Conservation (phyloP, 352 stramenopile genomes). For the Phytopythium aichiense region DNA sequence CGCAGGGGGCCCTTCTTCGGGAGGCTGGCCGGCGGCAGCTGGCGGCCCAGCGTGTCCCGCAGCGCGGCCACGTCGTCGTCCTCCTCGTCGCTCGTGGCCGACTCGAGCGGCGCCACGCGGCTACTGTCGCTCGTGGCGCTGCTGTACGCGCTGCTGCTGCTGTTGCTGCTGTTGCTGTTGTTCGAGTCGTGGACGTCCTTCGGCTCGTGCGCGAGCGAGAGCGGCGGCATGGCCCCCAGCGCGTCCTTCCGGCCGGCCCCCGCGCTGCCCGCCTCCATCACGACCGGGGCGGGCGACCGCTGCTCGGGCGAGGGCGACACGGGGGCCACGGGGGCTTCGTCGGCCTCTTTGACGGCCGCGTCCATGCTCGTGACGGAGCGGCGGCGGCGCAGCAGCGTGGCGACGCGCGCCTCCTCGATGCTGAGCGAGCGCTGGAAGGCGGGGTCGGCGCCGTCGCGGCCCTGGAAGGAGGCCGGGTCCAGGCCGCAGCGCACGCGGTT, state of each 20-base stretch:
- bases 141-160: slow-evolving; percentile 17
- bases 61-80: slow-evolving; percentile 2
- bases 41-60: not conserved
- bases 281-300: not conserved
- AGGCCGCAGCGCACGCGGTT: slow-evolving; percentile 61
- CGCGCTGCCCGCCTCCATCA: not conserved
- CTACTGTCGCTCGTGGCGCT: slow-evolving; percentile 8
- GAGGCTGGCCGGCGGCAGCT: slow-evolving; percentile 3
- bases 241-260: not conserved
- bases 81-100: not conserved
- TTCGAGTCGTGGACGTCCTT: not conserved
- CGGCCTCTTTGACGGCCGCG: not conserved
- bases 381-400: slow-evolving; percentile 31
- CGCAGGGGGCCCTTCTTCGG: slow-evolving; percentile 9
- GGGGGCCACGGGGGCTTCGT: slow-evolving; percentile 1
- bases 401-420: slow-evolving; percentile 41
- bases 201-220: not conserved
- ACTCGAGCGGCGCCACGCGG: slow-evolving; percentile 9
- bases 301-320: not conserved
- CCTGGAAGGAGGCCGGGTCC: slow-evolving; percentile 38
- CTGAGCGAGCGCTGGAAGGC: slow-evolving; percentile 49
- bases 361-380: slow-evolving; percentile 17
- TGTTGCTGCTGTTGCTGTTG: slow-evolving; percentile 13
- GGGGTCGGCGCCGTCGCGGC: slow-evolving; percentile 29
- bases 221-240: not conserved